phyloP scores from a whole-genome alignment of 495 filamentous ascomycete genomes.

The Saxophila tyrrhenica region DNA sequence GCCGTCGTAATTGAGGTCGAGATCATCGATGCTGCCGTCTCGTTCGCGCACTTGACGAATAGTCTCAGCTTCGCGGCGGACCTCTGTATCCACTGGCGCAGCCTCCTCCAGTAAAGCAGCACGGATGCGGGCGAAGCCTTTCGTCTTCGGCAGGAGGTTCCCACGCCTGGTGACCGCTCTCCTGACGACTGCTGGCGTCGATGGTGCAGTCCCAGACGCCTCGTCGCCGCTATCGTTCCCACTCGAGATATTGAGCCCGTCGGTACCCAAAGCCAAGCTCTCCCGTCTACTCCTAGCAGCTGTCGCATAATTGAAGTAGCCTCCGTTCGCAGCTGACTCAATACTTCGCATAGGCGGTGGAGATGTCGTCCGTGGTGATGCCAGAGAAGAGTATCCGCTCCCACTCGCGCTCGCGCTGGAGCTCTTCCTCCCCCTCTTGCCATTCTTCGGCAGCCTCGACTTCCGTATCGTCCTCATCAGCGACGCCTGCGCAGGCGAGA shows the following conservation, averaged over 20 bases:
- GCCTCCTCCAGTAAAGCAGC: conserved; percentile 82
- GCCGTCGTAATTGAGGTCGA: conserved; percentile 23
- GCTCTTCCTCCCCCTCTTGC: conserved; percentile 47
- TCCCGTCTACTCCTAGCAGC: conserved; percentile 44
- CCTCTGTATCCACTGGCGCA: conserved; percentile 75
- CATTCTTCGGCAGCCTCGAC: conserved; percentile 54
- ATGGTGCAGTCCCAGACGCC: conserved; percentile 31
- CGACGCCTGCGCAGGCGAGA: conserved; percentile 56
- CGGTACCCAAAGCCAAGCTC: conserved; percentile 75
- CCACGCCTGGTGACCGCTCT: conserved; percentile 73
- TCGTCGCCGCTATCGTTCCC: conserved; percentile 67
- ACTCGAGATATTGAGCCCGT: conserved; percentile 75
- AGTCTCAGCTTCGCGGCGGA: conserved; percentile 85
- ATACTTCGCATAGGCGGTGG: conserved; percentile 54
- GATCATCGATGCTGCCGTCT: conserved; percentile 28
- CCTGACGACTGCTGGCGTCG: conserved; percentile 48
- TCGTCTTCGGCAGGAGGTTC: conserved; percentile 91
- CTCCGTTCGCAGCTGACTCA: conserved; percentile 28
- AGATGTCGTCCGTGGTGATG: conserved; percentile 51
- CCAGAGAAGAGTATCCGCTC: conserved; percentile 55
- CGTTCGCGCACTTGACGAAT: conserved; percentile 84
- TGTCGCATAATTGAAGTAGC: conserved; percentile 21
- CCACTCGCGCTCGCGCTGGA: conserved; percentile 51
- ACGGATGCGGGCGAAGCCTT: conserved; percentile 83
- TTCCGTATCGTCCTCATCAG: conserved; percentile 54